A percentile compares a stretch with the other conserved stretches of the same genome.
phyloP scores from a whole-genome alignment of 352 stramenopile genomes.

The Globisporangium sylvaticum region DNA sequence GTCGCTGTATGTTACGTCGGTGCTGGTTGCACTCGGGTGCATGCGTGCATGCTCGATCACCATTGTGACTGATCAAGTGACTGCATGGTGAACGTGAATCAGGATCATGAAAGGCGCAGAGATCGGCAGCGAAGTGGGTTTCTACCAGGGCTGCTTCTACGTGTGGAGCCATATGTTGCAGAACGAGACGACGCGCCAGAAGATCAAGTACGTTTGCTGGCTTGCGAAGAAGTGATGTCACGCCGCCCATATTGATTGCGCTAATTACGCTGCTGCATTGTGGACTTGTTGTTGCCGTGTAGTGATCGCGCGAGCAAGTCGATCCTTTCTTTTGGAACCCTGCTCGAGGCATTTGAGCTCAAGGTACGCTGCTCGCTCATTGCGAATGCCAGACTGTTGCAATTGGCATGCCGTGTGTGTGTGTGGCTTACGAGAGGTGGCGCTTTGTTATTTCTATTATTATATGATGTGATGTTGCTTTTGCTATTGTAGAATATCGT shows the following conservation, averaged over 20 bases:
- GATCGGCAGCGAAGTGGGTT: constrained; percentile 78
- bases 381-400: not conserved
- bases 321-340: constrained; percentile 45
- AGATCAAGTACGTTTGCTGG: constrained; percentile 37
- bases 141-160: constrained; percentile 76
- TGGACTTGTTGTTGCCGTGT: not conserved
- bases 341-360: constrained; percentile 58
- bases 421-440: not conserved
- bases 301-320: constrained; percentile 59
- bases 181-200: constrained; percentile 24
- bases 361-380: constrained; percentile 33
- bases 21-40: not conserved
- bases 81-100: not conserved
- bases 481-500: constrained; percentile 52
- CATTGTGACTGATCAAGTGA: not conserved
- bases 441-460: not conserved
- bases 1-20: not conserved
- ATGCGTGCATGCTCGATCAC: not conserved
- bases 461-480: not conserved
- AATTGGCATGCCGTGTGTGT: not conserved
- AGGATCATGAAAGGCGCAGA: constrained; percentile 71
- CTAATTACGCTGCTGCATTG: not conserved
- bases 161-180: constrained; percentile 65
- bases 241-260: not conserved
- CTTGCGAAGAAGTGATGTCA: not conserved